Percentiles rank a stretch among this genome's conserved stretches.
Evolutionary conservation across 129 eudicot genomes (phyloP).

Genomic region (Erigeron canadensis): DNA sequence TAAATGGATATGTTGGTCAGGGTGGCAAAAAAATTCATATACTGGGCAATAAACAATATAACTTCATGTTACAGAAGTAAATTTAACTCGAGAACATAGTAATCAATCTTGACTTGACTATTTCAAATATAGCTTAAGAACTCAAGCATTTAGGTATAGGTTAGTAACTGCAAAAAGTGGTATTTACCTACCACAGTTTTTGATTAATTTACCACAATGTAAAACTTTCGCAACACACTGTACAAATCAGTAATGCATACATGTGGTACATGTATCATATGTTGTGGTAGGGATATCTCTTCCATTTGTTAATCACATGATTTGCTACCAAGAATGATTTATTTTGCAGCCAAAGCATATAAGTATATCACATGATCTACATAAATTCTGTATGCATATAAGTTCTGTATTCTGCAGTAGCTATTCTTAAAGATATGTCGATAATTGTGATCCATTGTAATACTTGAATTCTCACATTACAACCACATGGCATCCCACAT

Average conservation of each 20-base stretch:
- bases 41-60: not conserved
- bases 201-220: too few relatives aligned
- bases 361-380: constrained; percentile 4
- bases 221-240: too few relatives aligned
- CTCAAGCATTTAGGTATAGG: not conserved
- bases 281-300: too few relatives aligned
- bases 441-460: constrained; percentile 1
- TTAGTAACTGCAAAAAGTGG: not conserved
- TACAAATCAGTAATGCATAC: too few relatives aligned
- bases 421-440: constrained; percentile 2
- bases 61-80: not conserved
- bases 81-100: not conserved
- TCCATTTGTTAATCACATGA: not conserved
- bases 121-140: constrained; percentile 3
- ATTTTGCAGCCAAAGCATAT: constrained; percentile 6
- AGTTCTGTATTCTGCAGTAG: too few relatives aligned
- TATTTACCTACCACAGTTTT: not conserved
- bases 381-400: constrained; percentile 4
- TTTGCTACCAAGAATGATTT: not conserved
- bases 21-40: not conserved
- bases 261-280: too few relatives aligned
- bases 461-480: constrained; percentile 6
- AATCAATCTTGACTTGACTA: constrained; percentile 12
- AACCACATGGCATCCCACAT: constrained; percentile 13
- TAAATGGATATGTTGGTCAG: not conserved